A percentile compares a stretch with the other conserved stretches of the same genome.
Evolutionary conservation across 371 early-diverging fungal species (phyloP).

Genomic region (Mucor racemosus): DNA sequence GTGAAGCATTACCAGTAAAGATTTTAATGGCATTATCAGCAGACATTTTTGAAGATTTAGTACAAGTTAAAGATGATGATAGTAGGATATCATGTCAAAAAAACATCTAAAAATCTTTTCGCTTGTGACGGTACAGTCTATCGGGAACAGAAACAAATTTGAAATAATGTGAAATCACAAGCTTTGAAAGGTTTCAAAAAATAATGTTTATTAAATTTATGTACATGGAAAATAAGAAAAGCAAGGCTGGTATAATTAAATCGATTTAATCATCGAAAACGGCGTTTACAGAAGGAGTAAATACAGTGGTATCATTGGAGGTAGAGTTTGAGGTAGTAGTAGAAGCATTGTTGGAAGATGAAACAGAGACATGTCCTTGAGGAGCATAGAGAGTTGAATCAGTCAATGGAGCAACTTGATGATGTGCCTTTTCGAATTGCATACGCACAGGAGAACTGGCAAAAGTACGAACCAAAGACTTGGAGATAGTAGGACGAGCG

Average conservation of each 20-base stretch:
- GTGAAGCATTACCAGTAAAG: conserved; percentile 97
- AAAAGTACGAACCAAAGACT: conserved; percentile 19
- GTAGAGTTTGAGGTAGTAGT: background rate
- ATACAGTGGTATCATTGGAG: conserved; percentile 15
- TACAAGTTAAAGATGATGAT: background rate
- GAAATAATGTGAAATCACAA: conserved; percentile 8
- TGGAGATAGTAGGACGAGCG: conserved; percentile 19
- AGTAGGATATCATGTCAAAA: background rate
- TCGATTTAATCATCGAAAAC: conserved; percentile 34
- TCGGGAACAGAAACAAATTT: background rate
- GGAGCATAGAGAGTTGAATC: conserved; percentile 32
- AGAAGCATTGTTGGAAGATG: background rate
- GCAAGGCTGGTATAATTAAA: background rate
- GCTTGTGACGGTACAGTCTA: background rate
- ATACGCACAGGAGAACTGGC: conserved; percentile 9
- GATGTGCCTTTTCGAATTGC: conserved; percentile 23
- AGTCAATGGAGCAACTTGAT: conserved; percentile 41
- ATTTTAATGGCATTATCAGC: conserved; percentile 79
- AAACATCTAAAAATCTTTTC: background rate
- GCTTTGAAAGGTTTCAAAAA: background rate
- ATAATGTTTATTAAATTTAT: background rate
- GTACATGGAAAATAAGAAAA: background rate
- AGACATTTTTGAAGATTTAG: conserved; percentile 26
- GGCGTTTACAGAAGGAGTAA: conserved; percentile 45
- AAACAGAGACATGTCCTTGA: conserved; percentile 20